phyloP scores from a whole-genome alignment of 1,139 yeast species.

The Geotrichum reessii region DNA sequence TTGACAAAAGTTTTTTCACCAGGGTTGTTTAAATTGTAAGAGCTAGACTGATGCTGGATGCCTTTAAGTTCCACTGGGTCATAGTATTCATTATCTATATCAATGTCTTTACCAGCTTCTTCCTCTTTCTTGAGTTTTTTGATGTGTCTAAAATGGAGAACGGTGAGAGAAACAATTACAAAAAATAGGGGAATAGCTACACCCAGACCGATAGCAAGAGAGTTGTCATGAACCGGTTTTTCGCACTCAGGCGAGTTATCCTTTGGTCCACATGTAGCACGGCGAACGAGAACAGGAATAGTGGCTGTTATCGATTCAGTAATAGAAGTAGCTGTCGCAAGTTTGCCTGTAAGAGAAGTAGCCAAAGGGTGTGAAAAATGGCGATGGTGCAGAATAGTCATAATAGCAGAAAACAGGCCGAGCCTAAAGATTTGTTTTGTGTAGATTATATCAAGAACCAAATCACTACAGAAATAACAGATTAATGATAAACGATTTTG shows the following conservation, averaged over 20 bases:
- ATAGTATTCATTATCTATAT: constrained; percentile 27
- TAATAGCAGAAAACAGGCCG: background rate
- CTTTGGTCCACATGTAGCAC: constrained; percentile 21
- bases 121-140: constrained; percentile 36
- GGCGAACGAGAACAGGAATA: constrained; percentile 1
- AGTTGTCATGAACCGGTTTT: constrained; percentile 27
- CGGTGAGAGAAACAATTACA: constrained; percentile 32
- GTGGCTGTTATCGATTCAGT: background rate
- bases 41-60: background rate
- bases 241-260: constrained; percentile 27
- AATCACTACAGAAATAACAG: too few species aligned
- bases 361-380: background rate
- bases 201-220: constrained; percentile 39
- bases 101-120: constrained; percentile 32
- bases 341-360: background rate
- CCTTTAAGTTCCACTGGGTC: constrained; percentile 8
- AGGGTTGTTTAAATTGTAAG: background rate
- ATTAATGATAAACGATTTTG: background rate
- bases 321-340: background rate
- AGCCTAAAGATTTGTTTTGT: background rate
- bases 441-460: background rate
- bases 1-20: constrained; percentile 1
- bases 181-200: constrained; percentile 37
- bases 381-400: background rate
- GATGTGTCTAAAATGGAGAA: constrained; percentile 34